These are phyloP conservation scores for Dactylellina haptotyla DNA, from an alignment of 2,329 filamentous ascomycete genomes.

Conservation along the genomic window DNA sequence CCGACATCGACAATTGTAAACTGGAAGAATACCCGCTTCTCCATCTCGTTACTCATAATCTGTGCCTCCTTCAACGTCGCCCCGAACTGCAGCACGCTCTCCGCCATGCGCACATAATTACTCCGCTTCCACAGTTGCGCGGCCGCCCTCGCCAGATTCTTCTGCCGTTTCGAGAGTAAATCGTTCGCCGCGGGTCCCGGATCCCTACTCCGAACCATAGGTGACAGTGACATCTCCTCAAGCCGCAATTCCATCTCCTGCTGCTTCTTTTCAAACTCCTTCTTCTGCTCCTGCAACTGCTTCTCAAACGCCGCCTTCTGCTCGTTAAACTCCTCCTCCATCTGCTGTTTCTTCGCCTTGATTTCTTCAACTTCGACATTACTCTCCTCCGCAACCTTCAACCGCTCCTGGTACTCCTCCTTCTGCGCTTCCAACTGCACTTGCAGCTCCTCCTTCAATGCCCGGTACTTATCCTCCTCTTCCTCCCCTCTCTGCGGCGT, in stretches of 20 bases:
- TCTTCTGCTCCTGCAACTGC: slow-evolving; percentile 83
- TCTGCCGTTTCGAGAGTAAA: slow-evolving; percentile 74
- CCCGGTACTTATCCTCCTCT: slow-evolving; percentile 76
- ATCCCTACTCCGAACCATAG: slow-evolving; percentile 46
- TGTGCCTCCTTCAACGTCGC: slow-evolving; percentile 92
- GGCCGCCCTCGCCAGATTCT: slow-evolving; percentile 73
- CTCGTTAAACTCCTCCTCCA: slow-evolving; percentile 83
- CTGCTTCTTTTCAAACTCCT: slow-evolving; percentile 84
- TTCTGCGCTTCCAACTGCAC: slow-evolving; percentile 83
- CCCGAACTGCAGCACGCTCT: slow-evolving; percentile 87
- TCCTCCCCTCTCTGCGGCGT: slow-evolving; percentile 82
- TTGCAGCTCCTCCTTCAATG: slow-evolving; percentile 84
- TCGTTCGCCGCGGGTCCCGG: slow-evolving; percentile 59
- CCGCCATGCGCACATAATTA: slow-evolving; percentile 92
- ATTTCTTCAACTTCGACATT: slow-evolving; percentile 85
- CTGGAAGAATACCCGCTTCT: slow-evolving; percentile 91
- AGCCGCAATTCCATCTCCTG: slow-evolving; percentile 71
- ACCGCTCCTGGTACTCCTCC: slow-evolving; percentile 80
- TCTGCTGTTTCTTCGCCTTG: slow-evolving; percentile 80
- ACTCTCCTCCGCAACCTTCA: slow-evolving; percentile 78
- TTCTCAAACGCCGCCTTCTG: slow-evolving; percentile 84
- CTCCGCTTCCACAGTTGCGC: slow-evolving; percentile 81
- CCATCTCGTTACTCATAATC: slow-evolving; percentile 96
- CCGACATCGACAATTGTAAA: slow-evolving; percentile 91
- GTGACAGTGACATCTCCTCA: slow-evolving; percentile 58